A percentile compares a stretch with the other conserved stretches of the same genome.
Conservation (phyloP, 768 basidiomycete species). For the Boletus tomentosulus region DNA sequence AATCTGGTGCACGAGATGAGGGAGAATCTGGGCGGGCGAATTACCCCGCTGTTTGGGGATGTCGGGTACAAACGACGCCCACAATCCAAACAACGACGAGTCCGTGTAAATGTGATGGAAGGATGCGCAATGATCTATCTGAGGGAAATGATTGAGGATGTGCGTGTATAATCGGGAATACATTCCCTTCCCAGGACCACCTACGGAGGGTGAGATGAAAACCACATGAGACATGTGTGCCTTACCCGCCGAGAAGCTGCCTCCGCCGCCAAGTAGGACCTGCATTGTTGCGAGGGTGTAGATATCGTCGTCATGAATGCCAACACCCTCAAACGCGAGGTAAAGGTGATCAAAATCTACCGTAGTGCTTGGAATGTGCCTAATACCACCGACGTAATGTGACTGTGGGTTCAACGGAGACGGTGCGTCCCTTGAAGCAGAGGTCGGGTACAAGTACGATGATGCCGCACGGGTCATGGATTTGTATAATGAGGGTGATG, state of each 20-base stretch:
- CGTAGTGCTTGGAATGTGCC: conserved; percentile 54
- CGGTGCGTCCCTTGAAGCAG: conserved; percentile 6
- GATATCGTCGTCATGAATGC: conserved; percentile 88
- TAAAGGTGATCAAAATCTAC: conserved; percentile 91
- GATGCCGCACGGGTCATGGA: conserved; percentile 74
- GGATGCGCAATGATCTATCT: conserved; percentile 91
- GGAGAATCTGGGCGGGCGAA: conserved; percentile 67
- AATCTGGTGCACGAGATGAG: conserved; percentile 85
- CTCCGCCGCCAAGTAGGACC: conserved; percentile 91
- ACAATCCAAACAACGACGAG: conserved; percentile 88
- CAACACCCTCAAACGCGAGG: conserved; percentile 86
- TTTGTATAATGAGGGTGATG: conserved; percentile 54
- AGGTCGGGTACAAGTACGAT: conserved; percentile 55
- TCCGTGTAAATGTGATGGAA: conserved; percentile 99
- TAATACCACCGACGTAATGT: conserved; percentile 82
- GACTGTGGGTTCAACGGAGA: conserved; percentile 31
- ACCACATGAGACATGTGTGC: background rate
- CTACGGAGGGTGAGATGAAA: conserved; percentile 31
- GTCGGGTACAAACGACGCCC: conserved; percentile 77
- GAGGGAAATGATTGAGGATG: conserved; percentile 90
- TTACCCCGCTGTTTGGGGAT: conserved; percentile 53
- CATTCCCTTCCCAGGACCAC: conserved; percentile 99
- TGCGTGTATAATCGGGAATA: conserved; percentile 95
- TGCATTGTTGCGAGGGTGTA: conserved; percentile 94
- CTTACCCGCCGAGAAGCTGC: conserved; percentile 89